A percentile compares a stretch with the other conserved stretches of the same genome.
These are phyloP conservation scores for Camelina sativa DNA, from an alignment of 345 rosid genomes.

Conservation along the genomic window DNA sequence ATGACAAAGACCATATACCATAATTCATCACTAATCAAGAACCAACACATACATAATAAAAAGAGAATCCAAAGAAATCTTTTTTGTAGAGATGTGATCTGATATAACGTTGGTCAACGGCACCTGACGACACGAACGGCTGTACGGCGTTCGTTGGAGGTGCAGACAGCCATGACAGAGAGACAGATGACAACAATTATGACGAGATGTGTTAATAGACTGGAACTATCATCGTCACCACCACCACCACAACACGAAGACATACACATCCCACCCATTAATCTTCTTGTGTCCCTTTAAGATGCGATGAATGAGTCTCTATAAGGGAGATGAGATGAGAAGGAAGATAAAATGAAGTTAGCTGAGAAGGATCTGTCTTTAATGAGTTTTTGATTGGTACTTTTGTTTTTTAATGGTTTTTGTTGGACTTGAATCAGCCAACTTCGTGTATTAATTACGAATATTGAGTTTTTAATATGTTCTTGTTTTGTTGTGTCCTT, in stretches of 20 bases:
- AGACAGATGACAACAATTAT: slow-evolving; percentile 48
- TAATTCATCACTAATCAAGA: slow-evolving; percentile 3
- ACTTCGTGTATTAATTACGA: slow-evolving; percentile 9
- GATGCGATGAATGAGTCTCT: neutral
- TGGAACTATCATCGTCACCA: slow-evolving; percentile 32
- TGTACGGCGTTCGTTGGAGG: slow-evolving; percentile 43
- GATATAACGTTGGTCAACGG: slow-evolving; percentile 32
- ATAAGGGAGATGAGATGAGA: neutral
- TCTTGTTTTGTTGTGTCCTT: neutral
- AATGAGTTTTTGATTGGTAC: slow-evolving; percentile 18
- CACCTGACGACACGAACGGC: slow-evolving; percentile 39
- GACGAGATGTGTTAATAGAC: slow-evolving; percentile 38
- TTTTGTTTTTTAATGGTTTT: slow-evolving; percentile 10
- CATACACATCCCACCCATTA: slow-evolving; percentile 48
- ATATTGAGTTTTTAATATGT: neutral
- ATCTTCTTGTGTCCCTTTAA: slow-evolving; percentile 16
- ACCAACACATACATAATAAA: slow-evolving; percentile 27
- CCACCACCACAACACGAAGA: slow-evolving; percentile 41
- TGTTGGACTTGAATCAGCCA: slow-evolving; percentile 32
- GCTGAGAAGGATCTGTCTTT: slow-evolving; percentile 42
- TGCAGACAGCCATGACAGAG: slow-evolving; percentile 47
- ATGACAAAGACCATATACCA: neutral
- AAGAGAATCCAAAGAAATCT: slow-evolving; percentile 22
- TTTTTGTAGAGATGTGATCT: slow-evolving; percentile 17
- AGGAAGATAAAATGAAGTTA: slow-evolving; percentile 6